These are phyloP conservation scores for Cordia subcordata DNA, from an alignment of 257 asterid genomes.

Conservation along the genomic window DNA sequence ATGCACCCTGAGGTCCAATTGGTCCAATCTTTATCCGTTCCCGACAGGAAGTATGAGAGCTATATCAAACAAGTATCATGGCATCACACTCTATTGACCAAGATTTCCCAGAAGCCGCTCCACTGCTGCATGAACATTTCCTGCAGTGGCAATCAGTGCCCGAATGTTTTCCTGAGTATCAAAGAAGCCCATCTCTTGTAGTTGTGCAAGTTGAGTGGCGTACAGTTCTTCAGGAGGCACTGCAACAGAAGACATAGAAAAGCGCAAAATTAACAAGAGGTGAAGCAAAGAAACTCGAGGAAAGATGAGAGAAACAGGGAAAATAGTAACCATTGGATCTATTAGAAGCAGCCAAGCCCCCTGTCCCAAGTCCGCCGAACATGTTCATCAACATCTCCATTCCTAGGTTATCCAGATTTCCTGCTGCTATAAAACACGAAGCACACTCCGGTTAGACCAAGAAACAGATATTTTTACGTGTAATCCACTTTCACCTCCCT, in stretches of 20 bases:
- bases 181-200: slow-evolving; percentile 52
- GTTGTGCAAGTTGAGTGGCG: slow-evolving; percentile 42
- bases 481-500: too few species aligned
- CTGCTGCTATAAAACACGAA: slow-evolving; percentile 11
- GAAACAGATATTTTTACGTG: too few species aligned
- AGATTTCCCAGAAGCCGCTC: slow-evolving; percentile 41
- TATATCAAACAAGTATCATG: slow-evolving; percentile 7
- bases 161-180: slow-evolving; percentile 46
- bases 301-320: not conserved
- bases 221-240: slow-evolving; percentile 47
- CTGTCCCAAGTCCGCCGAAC: slow-evolving; percentile 46
- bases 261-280: not conserved
- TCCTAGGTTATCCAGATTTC: slow-evolving; percentile 25
- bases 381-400: slow-evolving; percentile 46
- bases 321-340: slow-evolving; percentile 33
- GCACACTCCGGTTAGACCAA: not conserved
- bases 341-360: slow-evolving; percentile 30
- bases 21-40: slow-evolving; percentile 5
- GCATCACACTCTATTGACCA: slow-evolving; percentile 24
- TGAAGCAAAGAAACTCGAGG: not conserved
- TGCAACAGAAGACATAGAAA: slow-evolving; percentile 11
- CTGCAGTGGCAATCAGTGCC: slow-evolving; percentile 44
- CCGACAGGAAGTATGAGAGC: not conserved
- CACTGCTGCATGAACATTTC: slow-evolving; percentile 54
- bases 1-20: slow-evolving; percentile 19